Percentiles rank a stretch among this genome's conserved stretches.
Conservation (phyloP, 495 filamentous ascomycete genomes). For the Penicillium parvum region DNA sequence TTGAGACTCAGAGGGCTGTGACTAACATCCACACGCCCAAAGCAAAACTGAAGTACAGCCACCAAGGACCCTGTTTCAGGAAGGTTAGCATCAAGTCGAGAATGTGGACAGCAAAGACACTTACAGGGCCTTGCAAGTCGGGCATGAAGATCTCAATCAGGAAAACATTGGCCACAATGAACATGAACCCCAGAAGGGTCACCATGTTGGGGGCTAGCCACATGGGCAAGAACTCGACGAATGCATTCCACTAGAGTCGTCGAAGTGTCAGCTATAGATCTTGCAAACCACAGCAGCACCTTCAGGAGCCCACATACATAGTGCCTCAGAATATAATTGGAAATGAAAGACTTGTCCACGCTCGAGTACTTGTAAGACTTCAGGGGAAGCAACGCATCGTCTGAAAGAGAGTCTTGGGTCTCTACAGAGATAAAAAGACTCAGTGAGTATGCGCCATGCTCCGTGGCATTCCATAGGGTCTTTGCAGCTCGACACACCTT, state of each 20-base stretch:
- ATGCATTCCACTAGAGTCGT: slow-evolving; percentile 81
- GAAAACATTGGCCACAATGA: slow-evolving; percentile 81
- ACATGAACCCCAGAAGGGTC: slow-evolving; percentile 90
- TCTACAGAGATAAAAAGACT: slow-evolving; percentile 24
- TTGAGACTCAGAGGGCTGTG: not conserved
- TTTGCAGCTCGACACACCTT: slow-evolving; percentile 27
- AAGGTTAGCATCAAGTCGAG: slow-evolving; percentile 27
- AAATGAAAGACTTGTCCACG: slow-evolving; percentile 95
- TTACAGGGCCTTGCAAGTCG: slow-evolving; percentile 85
- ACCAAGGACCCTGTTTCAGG: slow-evolving; percentile 65
- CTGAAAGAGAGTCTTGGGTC: slow-evolving; percentile 60
- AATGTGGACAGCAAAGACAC: slow-evolving; percentile 25
- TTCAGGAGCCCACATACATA: slow-evolving; percentile 56
- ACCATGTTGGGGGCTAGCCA: slow-evolving; percentile 99
- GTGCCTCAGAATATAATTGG: slow-evolving; percentile 85
- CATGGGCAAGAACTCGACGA: slow-evolving; percentile 85
- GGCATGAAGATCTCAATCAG: slow-evolving; percentile 80
- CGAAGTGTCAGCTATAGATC: slow-evolving; percentile 7
- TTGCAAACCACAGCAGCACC: not conserved
- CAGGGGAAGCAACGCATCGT: slow-evolving; percentile 72
- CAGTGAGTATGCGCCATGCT: no score
- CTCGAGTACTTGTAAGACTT: slow-evolving; percentile 95
- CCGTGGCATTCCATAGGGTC: no score
- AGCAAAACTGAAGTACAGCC: slow-evolving; percentile 94
- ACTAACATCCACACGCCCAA: slow-evolving; percentile 85